These are phyloP conservation scores for Thyridium curvatum DNA, from an alignment of 2,329 filamentous ascomycete genomes.

Conservation along the genomic window DNA sequence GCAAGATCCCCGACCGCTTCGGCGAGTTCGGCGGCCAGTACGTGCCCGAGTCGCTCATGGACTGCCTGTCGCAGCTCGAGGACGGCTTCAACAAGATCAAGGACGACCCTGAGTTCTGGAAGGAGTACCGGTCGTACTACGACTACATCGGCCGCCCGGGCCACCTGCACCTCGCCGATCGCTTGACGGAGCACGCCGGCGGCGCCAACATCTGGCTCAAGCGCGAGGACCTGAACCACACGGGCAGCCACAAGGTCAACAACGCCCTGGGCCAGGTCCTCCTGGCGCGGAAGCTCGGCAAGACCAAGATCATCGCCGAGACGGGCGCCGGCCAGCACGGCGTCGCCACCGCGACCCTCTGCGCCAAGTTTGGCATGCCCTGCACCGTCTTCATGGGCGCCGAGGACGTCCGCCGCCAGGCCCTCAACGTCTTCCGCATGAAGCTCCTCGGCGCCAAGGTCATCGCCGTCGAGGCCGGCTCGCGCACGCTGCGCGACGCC, in stretches of 20 bases:
- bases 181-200: constrained; percentile 80
- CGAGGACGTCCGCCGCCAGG: constrained; percentile 92
- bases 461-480: constrained; percentile 86
- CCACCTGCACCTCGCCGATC: constrained; percentile 81
- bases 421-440: constrained; percentile 97
- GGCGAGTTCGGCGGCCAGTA: constrained; percentile 97
- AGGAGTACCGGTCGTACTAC: constrained; percentile 93
- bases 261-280: constrained; percentile 93
- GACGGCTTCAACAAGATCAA: constrained; percentile 82
- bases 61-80: constrained; percentile 87
- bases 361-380: constrained; percentile 96
- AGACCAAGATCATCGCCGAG: constrained; percentile 96
- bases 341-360: constrained; percentile 94
- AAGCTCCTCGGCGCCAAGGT: constrained; percentile 91
- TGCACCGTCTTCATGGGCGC: constrained; percentile 98
- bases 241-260: constrained; percentile 98
- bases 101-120: constrained; percentile 90
- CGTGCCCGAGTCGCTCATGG: constrained; percentile 96
- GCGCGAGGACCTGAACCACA: constrained; percentile 96
- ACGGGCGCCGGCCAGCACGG: constrained; percentile 97
- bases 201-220: constrained; percentile 98
- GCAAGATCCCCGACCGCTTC: constrained; percentile 76
- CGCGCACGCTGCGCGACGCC: constrained; percentile 73
- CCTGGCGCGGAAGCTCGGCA: constrained; percentile 77
- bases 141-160: constrained; percentile 95